Evolutionary conservation across 345 rosid genomes (phyloP).

Genomic region (Pistacia vera): DNA sequence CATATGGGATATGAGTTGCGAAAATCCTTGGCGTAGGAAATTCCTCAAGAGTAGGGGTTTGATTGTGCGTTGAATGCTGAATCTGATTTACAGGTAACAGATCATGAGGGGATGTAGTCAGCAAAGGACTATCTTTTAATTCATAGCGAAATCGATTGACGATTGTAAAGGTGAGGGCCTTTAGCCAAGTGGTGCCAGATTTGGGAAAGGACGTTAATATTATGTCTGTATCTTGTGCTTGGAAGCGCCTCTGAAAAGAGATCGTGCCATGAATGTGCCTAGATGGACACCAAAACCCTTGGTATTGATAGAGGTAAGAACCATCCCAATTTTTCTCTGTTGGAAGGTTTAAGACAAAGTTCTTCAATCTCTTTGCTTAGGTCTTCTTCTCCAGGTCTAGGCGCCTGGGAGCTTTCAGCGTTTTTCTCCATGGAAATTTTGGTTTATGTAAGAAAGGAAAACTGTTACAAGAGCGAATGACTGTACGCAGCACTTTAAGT

Average conservation of each 20-base stretch:
- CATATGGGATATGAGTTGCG: neutral
- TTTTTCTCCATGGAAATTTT: no score
- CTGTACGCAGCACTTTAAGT: no score
- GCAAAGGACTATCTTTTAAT: neutral
- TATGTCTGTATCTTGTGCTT: constrained; percentile 22
- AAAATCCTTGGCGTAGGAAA: neutral
- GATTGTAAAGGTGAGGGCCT: constrained; percentile 25
- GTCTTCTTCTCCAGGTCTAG: neutral
- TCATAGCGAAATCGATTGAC: neutral
- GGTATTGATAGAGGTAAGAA: neutral
- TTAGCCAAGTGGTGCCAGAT: constrained; percentile 34
- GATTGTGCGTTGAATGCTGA: neutral
- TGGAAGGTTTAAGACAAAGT: neutral
- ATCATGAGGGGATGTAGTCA: neutral
- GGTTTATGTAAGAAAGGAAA: no score
- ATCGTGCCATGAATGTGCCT: neutral
- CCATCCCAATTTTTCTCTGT: neutral
- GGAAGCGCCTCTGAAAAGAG: constrained; percentile 5
- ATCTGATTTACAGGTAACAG: neutral
- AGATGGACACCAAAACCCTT: constrained; percentile 5
- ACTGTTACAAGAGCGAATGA: no score
- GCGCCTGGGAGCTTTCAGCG: no score
- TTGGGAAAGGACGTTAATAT: constrained; percentile 23
- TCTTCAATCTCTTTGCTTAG: neutral
- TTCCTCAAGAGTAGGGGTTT: neutral